Base-by-base conservation (phyloP, 1,139 yeast genomes). In the Candida pseudocylindracea region DNA sequence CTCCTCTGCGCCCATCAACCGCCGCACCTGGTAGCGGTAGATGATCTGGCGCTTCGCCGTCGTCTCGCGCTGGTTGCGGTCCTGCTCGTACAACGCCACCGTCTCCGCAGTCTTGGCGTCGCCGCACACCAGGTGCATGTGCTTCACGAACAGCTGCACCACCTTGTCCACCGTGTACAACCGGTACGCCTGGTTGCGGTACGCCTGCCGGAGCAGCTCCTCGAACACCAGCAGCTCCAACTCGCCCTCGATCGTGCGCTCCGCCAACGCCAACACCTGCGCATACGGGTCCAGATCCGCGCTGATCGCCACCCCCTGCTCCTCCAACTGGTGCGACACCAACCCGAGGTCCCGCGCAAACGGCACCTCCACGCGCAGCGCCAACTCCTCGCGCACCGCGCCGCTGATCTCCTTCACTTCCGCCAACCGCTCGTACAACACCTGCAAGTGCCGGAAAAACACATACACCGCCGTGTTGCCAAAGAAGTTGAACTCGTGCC, bases 171-270 rank as follows among this genome's bases (percentile, higher is more conserved):
- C 65, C 3, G 98, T 88, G 54, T 85, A 88, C 35, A 88, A 55
- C 50, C 80, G 81, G 57, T 79, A 91, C 0, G 96, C 98, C 41
- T 72, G 74, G 53, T 88, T 91, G 44, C 91, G 70, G 56, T 80
- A 88, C 1, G 93, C 95, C 57, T 85, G 95, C 41, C 99, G 80
- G 38, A 91, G 56, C 20, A 93, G 67, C 50, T 88, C 98, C 55
- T 88, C 99, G 49, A 79, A 88, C 79, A 91, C 76, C 50, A 78
- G 93, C 42, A 83, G 93, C 45, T 88, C 98, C 34, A 88, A 58
- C 30, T 83, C 92, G 26, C 93, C 94, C 44, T 81, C 92, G 40
- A 91, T 78, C 34, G 85, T 58, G 40, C 71, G 67, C 42, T 71
- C 83, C 35, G 92, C 67, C 36, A 88, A 59, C 2, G 57, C 58